Evolutionary conservation across 106 monocot genomes (phyloP).

Genomic region (Gastrodia elata): DNA sequence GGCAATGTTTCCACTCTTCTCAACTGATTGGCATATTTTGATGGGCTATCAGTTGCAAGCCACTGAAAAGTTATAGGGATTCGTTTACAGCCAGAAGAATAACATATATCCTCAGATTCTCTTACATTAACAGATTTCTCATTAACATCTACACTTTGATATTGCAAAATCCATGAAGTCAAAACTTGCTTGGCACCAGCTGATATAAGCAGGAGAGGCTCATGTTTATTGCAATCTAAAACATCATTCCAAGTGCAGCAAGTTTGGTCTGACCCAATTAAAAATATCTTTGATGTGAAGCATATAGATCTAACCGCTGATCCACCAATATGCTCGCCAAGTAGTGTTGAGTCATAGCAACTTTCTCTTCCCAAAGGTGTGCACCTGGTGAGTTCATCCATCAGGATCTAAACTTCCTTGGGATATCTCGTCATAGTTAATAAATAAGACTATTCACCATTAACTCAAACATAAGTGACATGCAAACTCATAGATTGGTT

Average conservation of each 20-base stretch:
- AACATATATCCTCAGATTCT: constrained; percentile 9
- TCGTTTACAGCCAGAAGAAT: constrained; percentile 7
- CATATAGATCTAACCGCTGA: constrained; percentile 88
- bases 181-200: constrained; percentile 95
- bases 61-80: constrained; percentile 62
- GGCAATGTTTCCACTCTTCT: constrained; percentile 9
- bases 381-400: constrained; percentile 27
- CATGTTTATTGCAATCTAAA: constrained; percentile 14
- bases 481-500: neutral
- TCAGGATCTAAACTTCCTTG: neutral
- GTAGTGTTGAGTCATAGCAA: constrained; percentile 64
- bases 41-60: constrained; percentile 77
- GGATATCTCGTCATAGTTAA: neutral
- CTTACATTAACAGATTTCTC: constrained; percentile 1
- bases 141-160: constrained; percentile 9
- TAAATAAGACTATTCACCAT: neutral
- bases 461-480: neutral
- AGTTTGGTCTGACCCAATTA: constrained; percentile 19
- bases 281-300: constrained; percentile 46
- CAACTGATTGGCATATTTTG: constrained; percentile 22
- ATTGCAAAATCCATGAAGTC: constrained; percentile 71
- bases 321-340: constrained; percentile 96
- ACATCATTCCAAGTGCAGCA: constrained; percentile 10
- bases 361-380: constrained; percentile 17
- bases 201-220: constrained; percentile 55